phyloP scores from a whole-genome alignment of 768 basidiomycete genomes.

The Pholiota conissans region DNA sequence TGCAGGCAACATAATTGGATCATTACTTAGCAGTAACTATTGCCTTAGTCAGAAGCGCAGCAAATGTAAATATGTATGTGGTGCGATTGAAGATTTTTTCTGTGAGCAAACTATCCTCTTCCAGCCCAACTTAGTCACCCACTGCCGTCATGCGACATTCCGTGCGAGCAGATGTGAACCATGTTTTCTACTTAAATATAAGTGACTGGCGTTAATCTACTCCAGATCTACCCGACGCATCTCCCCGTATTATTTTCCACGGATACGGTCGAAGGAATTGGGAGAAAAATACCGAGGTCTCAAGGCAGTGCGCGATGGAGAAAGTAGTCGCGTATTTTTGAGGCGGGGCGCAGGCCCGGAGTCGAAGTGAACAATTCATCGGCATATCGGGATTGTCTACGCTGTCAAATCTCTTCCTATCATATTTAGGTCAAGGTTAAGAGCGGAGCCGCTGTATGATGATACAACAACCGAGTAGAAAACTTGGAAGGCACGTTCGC shows the following conservation, averaged over 20 bases:
- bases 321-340: neutral
- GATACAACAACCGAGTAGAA: no score
- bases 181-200: no score
- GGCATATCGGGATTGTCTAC: no score
- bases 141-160: neutral
- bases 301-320: neutral
- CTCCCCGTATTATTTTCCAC: neutral
- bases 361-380: neutral
- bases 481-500: no score
- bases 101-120: neutral
- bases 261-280: neutral
- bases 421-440: no score
- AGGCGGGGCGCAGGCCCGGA: neutral
- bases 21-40: neutral
- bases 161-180: neutral
- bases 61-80: neutral
- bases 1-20: neutral
- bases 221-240: neutral
- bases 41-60: neutral
- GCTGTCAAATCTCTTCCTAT: no score
- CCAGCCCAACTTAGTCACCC: neutral
- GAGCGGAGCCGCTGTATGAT: no score
- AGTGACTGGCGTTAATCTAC: no score
- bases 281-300: neutral
- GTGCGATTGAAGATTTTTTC: neutral